phyloP scores from a whole-genome alignment of 2,329 filamentous ascomycete genomes.

The Zymoseptoria pseudotritici region DNA sequence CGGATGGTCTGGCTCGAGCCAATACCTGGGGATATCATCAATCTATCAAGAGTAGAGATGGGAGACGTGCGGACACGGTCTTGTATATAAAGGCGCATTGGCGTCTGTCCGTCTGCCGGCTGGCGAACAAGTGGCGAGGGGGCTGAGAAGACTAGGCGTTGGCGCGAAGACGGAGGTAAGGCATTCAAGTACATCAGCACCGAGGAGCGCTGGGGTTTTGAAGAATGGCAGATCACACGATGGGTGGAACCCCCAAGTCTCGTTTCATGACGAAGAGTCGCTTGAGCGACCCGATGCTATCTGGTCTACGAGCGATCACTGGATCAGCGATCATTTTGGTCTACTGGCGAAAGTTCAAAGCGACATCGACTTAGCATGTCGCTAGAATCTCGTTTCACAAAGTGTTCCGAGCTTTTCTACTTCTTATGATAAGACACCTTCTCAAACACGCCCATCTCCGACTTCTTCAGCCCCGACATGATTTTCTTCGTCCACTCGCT shows the following conservation, averaged over 20 bases:
- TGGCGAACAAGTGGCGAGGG: background rate
- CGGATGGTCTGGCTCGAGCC: background rate
- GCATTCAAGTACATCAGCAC: background rate
- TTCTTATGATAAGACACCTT: slow-evolving; percentile 7
- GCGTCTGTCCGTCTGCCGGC: background rate
- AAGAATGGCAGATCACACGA: too few species aligned
- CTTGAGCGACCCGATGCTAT: background rate
- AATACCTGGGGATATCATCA: background rate
- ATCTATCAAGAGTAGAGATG: background rate
- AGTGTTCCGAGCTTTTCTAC: background rate
- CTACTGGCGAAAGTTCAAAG: background rate
- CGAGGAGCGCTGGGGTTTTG: background rate
- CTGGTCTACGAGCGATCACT: background rate
- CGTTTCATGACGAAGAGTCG: background rate
- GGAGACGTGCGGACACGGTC: background rate
- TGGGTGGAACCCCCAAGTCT: background rate
- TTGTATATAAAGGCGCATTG: background rate
- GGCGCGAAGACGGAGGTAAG: background rate
- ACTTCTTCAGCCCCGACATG: slow-evolving; percentile 11
- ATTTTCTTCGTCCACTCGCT: slow-evolving; percentile 13
- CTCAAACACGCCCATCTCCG: slow-evolving; percentile 6
- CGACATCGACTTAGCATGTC: background rate
- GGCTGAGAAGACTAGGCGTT: background rate
- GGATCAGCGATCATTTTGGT: slow-evolving; percentile 1
- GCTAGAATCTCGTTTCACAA: too few species aligned